Base-by-base conservation (phyloP, 768 basidiomycete genomes). In the Rhizopogon roseolus region DNA sequence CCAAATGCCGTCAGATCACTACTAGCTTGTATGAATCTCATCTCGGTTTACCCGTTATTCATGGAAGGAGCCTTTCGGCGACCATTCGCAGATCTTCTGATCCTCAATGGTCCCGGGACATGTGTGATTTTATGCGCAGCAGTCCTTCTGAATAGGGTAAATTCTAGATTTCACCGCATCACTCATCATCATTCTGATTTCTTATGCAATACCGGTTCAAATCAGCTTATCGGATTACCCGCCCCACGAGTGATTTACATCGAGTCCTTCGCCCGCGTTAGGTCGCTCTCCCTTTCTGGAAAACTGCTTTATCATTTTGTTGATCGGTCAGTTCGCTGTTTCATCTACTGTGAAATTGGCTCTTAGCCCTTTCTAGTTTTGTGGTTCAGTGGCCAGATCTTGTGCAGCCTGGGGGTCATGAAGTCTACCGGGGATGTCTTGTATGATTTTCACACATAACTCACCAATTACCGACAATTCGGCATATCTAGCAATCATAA, bases 101-200 rank as follows among this genome's bases (percentile, higher is more conserved):
- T 99, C 49, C 70, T 98, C 28, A 98, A 98, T 67, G 97, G 97
- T 1, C 97, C 97, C 0, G 96, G 97, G 14, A 98, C 96, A 6
- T 95, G 92, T 65, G 82, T 95, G 34, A 73, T 87, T 5, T 75
- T 98, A 6, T 91, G 88, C 54, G 54, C 80, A 14, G 84, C 88
- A 0, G 79, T 84, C 13, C 86, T 83, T 64, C 53, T 92, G 41
- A 87, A 86, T 60, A 83, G 81, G 68, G 93, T 90, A 65, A 60
- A 82, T 73, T 13, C 41, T 46, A 39, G 5, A 53, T 48, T 36
- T 63, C 7, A 19, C 36, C 32, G 9, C 14, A 22, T 48, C 11
- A 17, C 32, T 48, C 14, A 34, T n/a, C 46, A 48, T 48, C 10
- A 48, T 48, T 5, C 19, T 19, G 38, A 46, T 32, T 43, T 42